Percentiles rank a stretch among this genome's conserved stretches.
These are phyloP conservation scores for Takashimella koratensis DNA, from an alignment of 1,284 basidiomycete genomes.

Conservation along the genomic window DNA sequence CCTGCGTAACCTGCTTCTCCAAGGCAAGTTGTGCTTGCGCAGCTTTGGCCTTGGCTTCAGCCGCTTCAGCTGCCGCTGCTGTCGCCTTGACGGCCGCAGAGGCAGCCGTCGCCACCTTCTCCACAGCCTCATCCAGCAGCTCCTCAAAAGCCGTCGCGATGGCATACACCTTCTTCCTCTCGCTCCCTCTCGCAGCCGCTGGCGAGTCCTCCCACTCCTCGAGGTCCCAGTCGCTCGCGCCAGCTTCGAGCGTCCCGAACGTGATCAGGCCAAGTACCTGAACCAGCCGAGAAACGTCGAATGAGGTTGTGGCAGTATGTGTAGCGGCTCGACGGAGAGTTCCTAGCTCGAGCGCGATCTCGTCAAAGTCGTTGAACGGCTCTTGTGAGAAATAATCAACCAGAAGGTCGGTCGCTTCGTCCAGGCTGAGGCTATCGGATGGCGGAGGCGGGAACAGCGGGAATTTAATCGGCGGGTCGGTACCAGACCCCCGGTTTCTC, in stretches of 20 bases:
- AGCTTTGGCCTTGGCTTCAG: background rate
- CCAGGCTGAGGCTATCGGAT: background rate
- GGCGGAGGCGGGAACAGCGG: background rate
- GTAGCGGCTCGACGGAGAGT: conserved; percentile 20
- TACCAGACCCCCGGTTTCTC: too few species aligned
- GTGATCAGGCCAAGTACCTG: background rate
- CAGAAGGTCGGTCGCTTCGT: background rate
- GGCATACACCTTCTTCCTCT: background rate
- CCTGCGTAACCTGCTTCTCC: too few species aligned
- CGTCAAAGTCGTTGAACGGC: conserved; percentile 1
- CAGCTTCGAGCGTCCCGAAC: background rate
- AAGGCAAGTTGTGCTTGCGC: too few species aligned
- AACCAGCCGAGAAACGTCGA: background rate
- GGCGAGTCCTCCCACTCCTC: background rate
- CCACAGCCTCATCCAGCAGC: background rate
- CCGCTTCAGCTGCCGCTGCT: background rate
- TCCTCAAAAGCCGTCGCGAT: background rate
- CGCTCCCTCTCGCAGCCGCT: background rate
- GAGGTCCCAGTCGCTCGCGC: background rate
- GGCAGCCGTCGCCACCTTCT: background rate
- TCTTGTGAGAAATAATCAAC: conserved; percentile 9
- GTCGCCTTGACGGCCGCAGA: background rate
- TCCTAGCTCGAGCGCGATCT: conserved; percentile 9
- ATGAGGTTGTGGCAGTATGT: background rate
- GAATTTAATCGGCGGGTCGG: background rate